Evolutionary conservation across 306 rosid genomes (phyloP).

Genomic region (Trifolium fragiferum): DNA sequence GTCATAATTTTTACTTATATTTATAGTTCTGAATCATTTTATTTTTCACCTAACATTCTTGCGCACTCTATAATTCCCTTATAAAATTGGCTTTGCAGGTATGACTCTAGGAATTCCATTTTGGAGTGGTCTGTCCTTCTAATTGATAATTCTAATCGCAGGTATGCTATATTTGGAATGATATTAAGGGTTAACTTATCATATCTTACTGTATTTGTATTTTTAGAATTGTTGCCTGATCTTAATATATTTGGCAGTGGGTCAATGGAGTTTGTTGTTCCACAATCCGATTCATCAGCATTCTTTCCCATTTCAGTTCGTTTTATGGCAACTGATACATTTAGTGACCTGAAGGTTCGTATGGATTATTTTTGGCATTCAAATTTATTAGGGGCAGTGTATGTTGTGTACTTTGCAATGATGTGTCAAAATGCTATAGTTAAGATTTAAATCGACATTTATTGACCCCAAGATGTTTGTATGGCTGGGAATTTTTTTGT

Average conservation of each 20-base stretch:
- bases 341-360: conserved; percentile 87
- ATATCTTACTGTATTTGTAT: neutral
- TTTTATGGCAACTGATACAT: conserved; percentile 78
- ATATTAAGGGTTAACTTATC: neutral
- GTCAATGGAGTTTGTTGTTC: conserved; percentile 91
- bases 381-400: neutral
- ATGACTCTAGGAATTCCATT: conserved; percentile 81
- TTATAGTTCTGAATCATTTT: conserved; percentile 6
- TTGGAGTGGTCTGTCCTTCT: conserved; percentile 95
- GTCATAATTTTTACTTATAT: neutral
- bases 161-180: conserved; percentile 51
- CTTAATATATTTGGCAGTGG: conserved; percentile 66
- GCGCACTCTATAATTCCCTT: neutral
- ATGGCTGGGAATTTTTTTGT: neutral
- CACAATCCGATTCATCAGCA: conserved; percentile 76
- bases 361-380: neutral
- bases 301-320: conserved; percentile 87
- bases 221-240: conserved; percentile 31
- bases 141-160: conserved; percentile 88
- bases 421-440: neutral
- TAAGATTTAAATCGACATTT: neutral
- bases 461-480: conserved; percentile 9
- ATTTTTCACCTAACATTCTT: conserved; percentile 3
- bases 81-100: conserved; percentile 58
- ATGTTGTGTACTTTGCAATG: neutral